Evolutionary conservation across 768 basidiomycete genomes (phyloP), one percentile per base, ranked within the genome.

Genomic region (Pisolithus albus): DNA sequence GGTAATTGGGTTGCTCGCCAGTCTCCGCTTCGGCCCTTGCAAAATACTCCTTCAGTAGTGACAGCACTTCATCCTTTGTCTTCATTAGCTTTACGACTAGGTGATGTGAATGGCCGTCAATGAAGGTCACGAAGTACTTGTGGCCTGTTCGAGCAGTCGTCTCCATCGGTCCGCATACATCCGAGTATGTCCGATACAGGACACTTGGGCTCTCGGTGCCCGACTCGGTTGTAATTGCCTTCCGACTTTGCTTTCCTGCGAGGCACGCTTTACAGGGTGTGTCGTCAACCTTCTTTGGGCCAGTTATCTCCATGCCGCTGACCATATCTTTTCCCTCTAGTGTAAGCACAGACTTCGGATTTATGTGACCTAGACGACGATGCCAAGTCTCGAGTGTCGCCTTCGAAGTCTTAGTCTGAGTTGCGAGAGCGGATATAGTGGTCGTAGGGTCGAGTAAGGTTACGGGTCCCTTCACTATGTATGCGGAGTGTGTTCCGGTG

Each of bases 201-300:
- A 50, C 23, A n/a, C 19, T 26, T 13, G 44, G 53, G 26, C 21
- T 52, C 23, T 51, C 11, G 13, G 51, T 32, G 5, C 7, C 38
- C 3, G 58, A 55, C 24, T 46, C 7, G 11, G 56, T 54, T 4
- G 49, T 53, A 36, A 62, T 58, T 0, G 47, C 39, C 9, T 50
- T 38, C 7, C 53, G 47, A 0, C 57, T 21, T 37, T 65, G 60
- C 44, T 66, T 68, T 15, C 62, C 64, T 39, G 57, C 30, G 10
- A 63, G 54, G 51, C 65, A 63, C 3, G 55, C 37, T 32, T 44
- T 50, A 37, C 65, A 66, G 4, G 38, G 15, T 1, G 16, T 18
- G n/a, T 23, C 43, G 2, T 51, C 40, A 6, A 46, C 26, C 3
- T 30, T 46, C 23, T 11, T 48, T 18, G 40, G 5, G 6, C 40